Percentiles rank a stretch among this genome's conserved stretches.
phyloP scores from a whole-genome alignment of 176 grass and related monocot species.

The Echinochloa phyllopogon region DNA sequence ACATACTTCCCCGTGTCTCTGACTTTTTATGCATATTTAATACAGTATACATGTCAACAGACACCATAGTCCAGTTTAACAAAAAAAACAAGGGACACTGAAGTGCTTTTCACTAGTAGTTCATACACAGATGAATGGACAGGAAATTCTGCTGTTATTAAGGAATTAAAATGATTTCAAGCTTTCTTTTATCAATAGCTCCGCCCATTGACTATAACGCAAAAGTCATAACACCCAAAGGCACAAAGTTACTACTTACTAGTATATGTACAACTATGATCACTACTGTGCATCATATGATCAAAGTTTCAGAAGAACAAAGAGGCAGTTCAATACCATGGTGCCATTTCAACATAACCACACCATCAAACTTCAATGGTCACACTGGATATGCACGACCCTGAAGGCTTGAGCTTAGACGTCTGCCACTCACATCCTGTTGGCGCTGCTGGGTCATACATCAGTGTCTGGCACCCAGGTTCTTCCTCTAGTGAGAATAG shows the following conservation, averaged over 20 bases:
- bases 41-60: not conserved
- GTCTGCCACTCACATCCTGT: constrained; percentile 60
- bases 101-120: not conserved
- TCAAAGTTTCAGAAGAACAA: not conserved
- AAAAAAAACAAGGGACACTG: not conserved
- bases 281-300: not conserved
- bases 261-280: not conserved
- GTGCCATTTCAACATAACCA: not conserved
- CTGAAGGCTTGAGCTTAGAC: constrained; percentile 49
- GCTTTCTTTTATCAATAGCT: not conserved
- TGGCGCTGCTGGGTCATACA: constrained; percentile 60
- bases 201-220: not conserved
- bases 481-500: constrained; percentile 61
- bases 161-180: not conserved
- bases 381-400: constrained; percentile 59
- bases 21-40: not conserved
- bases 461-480: constrained; percentile 52
- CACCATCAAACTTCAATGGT: constrained; percentile 67
- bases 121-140: not conserved
- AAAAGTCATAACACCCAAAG: not conserved
- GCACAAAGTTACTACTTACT: not conserved
- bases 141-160: not conserved
- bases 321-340: not conserved
- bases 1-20: not conserved
- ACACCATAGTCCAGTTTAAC: not conserved